phyloP scores from a whole-genome alignment of 495 filamentous ascomycete species.

The Podospora pseudopauciseta region DNA sequence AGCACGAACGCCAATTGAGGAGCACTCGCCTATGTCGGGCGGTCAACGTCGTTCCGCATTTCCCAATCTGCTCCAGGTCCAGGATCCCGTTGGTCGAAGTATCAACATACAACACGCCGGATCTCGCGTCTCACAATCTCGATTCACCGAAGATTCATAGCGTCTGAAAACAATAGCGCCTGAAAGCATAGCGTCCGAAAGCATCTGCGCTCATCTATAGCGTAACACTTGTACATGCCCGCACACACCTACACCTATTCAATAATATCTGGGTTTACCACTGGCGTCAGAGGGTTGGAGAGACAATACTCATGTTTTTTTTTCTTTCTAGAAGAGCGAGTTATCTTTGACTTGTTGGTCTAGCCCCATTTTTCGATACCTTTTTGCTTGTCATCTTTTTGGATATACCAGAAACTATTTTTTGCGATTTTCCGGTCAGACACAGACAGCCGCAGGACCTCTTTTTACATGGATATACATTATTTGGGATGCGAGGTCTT shows the following conservation, averaged over 20 bases:
- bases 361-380: background rate
- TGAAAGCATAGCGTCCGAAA: background rate
- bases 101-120: slow-evolving; percentile 42
- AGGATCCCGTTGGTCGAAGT: slow-evolving; percentile 43
- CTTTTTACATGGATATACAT: background rate
- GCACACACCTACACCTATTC: background rate
- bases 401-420: background rate
- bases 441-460: background rate
- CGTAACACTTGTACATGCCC: no score
- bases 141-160: slow-evolving; percentile 48
- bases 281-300: background rate
- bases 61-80: slow-evolving; percentile 27
- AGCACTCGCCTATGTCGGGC: slow-evolving; percentile 38
- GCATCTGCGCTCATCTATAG: no score
- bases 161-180: background rate
- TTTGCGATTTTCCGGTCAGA: background rate
- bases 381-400: background rate
- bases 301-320: background rate
- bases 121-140: slow-evolving; percentile 43
- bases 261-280: slow-evolving; percentile 11
- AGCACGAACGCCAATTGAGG: slow-evolving; percentile 41
- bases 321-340: background rate
- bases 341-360: background rate
- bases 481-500: background rate
- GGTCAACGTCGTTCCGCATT: slow-evolving; percentile 23